A percentile compares a stretch with the other conserved stretches of the same genome.
Evolutionary conservation across 1,284 basidiomycete species (phyloP).

Genomic region (Apiotrichum mycotoxinovorans): DNA sequence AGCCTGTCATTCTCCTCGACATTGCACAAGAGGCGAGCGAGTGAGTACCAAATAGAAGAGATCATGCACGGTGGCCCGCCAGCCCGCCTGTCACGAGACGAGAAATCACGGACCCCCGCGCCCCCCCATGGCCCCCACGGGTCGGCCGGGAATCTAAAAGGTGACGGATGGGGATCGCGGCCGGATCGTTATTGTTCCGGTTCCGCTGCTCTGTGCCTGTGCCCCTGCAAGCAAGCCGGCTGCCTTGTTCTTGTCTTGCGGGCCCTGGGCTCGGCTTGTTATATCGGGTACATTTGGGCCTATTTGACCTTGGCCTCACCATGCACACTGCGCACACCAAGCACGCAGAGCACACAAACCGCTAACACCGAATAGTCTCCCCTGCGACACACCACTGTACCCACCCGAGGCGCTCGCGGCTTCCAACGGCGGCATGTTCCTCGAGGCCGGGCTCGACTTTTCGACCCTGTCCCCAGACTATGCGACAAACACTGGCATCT

Average conservation of each 20-base stretch:
- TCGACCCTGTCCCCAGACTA: conserved; percentile 38
- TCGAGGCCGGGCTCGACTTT: conserved; percentile 41
- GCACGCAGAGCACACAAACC: conserved; percentile 6
- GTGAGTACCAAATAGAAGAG: conserved; percentile 26
- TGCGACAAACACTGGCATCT: conserved; percentile 47
- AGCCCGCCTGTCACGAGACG: too few relatives aligned
- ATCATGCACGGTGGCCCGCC: too few relatives aligned
- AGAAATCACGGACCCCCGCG: too few relatives aligned
- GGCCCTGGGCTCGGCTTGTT: not conserved
- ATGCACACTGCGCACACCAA: not conserved
- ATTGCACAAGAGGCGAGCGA: conserved; percentile 45
- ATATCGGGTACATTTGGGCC: too few relatives aligned
- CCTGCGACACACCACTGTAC: conserved; percentile 46
- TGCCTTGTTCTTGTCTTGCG: too few relatives aligned
- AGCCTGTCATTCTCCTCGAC: conserved; percentile 43
- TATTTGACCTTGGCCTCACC: not conserved
- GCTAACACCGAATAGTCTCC: conserved; percentile 25
- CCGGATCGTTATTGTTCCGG: too few relatives aligned
- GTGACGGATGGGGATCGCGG: too few relatives aligned
- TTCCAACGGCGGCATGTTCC: conserved; percentile 41
- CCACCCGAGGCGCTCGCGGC: conserved; percentile 33
- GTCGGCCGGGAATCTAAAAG: too few relatives aligned
- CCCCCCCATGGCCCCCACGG: too few relatives aligned
- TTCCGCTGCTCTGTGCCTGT: too few relatives aligned
- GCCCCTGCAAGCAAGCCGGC: too few relatives aligned